Percentiles rank a stretch among this genome's conserved stretches.
These are phyloP conservation scores for Flaveria robusta DNA, from an alignment of 129 eudicot species.

Conservation along the genomic window DNA sequence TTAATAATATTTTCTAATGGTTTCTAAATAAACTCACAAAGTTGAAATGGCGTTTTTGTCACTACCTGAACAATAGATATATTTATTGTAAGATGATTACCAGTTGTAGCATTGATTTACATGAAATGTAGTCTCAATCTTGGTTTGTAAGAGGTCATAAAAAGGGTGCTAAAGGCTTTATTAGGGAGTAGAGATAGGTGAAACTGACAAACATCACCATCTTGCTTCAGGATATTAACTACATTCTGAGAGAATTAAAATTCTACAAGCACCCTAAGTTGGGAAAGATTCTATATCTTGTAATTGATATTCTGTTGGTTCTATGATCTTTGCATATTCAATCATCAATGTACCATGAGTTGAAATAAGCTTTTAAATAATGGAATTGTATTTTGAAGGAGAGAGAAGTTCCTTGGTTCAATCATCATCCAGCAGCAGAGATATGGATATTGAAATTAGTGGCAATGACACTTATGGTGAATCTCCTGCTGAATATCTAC, in stretches of 20 bases:
- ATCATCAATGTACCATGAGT: not conserved
- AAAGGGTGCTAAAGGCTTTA: not conserved
- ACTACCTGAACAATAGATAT: not conserved
- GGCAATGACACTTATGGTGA: slow-evolving; percentile 54
- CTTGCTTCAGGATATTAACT: not conserved
- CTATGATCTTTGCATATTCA: not conserved
- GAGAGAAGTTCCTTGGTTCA: slow-evolving; percentile 59
- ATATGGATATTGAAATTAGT: slow-evolving; percentile 63
- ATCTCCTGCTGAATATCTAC: slow-evolving; percentile 67
- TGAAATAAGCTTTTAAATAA: not conserved
- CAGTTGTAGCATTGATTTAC: not conserved
- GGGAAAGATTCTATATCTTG: slow-evolving; percentile 10
- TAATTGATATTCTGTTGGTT: not conserved
- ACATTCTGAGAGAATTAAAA: not conserved
- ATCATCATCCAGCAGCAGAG: slow-evolving; percentile 62
- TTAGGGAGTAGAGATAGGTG: not conserved
- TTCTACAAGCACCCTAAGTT: not conserved
- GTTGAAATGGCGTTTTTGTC: not conserved
- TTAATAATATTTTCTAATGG: not conserved
- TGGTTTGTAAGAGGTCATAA: not conserved
- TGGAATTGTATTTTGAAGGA: slow-evolving; percentile 46
- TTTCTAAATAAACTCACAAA: not conserved
- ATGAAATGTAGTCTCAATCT: not conserved
- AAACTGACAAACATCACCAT: not conserved
- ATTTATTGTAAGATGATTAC: not conserved